Evolutionary conservation across 441 rosid genomes (phyloP).

Genomic region (Erodium texanum): DNA sequence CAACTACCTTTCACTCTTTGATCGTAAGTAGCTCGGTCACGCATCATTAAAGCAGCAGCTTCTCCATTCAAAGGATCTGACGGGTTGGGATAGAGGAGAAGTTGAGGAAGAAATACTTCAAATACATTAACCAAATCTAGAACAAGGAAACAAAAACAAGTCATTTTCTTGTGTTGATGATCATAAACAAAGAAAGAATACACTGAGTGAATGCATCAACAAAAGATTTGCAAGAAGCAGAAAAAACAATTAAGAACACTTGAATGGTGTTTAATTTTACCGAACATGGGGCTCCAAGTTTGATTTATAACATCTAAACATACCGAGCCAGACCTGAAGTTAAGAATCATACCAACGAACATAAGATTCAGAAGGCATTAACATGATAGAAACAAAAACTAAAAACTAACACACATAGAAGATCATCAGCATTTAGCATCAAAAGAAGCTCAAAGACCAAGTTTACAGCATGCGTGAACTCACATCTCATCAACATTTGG

Average conservation of each 20-base stretch:
- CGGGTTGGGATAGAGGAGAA: slow-evolving; percentile 86
- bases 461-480: slow-evolving; percentile 24
- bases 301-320: slow-evolving; percentile 94
- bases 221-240: not conserved
- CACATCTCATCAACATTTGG: slow-evolving; percentile 70
- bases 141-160: not conserved
- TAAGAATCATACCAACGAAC: slow-evolving; percentile 11
- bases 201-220: not conserved
- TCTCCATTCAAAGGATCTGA: slow-evolving; percentile 93
- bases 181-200: slow-evolving; percentile 4
- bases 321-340: slow-evolving; percentile 85
- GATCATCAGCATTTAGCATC: not conserved
- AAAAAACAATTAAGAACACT: not conserved
- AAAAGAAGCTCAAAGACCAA: slow-evolving; percentile 13
- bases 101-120: slow-evolving; percentile 94
- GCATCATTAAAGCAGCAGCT: slow-evolving; percentile 90
- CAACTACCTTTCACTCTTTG: slow-evolving; percentile 70
- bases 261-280: slow-evolving; percentile 21
- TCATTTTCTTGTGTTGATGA: slow-evolving; percentile 18
- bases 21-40: slow-evolving; percentile 69
- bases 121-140: slow-evolving; percentile 86
- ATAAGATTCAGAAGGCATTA: slow-evolving; percentile 1
- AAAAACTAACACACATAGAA: not conserved
- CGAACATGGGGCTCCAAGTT: slow-evolving; percentile 97
- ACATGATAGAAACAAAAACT: too few relatives aligned